Evolutionary conservation across 148 eudicot genomes (phyloP).

Genomic region (Fagopyrum esculentum): DNA sequence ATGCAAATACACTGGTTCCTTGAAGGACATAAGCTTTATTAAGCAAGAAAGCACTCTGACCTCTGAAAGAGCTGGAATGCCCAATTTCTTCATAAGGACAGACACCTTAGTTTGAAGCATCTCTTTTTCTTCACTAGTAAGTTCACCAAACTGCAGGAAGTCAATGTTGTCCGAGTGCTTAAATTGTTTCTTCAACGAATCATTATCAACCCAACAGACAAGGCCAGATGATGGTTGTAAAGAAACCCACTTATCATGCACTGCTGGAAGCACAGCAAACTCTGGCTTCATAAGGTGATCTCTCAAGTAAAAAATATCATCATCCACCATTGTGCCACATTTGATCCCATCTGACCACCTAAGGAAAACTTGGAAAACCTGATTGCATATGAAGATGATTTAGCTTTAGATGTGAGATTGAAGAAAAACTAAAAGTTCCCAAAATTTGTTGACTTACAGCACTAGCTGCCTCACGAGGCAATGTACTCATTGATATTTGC

Average conservation of each 20-base stretch:
- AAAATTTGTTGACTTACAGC: slow-evolving; percentile 30
- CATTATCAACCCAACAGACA: slow-evolving; percentile 88
- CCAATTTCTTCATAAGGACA: slow-evolving; percentile 44
- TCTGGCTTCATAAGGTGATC: slow-evolving; percentile 50
- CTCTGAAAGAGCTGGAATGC: slow-evolving; percentile 79
- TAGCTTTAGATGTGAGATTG: neutral
- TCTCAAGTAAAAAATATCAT: slow-evolving; percentile 56
- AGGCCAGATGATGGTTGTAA: slow-evolving; percentile 78
- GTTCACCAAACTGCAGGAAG: slow-evolving; percentile 68
- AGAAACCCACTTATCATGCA: slow-evolving; percentile 89
- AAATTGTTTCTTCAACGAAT: slow-evolving; percentile 66
- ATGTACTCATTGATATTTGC: slow-evolving; percentile 52
- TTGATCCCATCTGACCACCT: slow-evolving; percentile 65
- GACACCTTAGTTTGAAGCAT: slow-evolving; percentile 48
- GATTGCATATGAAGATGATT: neutral
- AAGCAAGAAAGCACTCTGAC: slow-evolving; percentile 32
- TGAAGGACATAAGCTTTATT: neutral
- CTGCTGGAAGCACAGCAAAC: slow-evolving; percentile 64
- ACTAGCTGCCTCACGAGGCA: slow-evolving; percentile 64
- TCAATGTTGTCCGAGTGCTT: slow-evolving; percentile 52
- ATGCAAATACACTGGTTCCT: slow-evolving; percentile 7
- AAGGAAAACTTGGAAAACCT: slow-evolving; percentile 76
- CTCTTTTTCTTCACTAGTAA: slow-evolving; percentile 44
- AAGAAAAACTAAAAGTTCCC: neutral
- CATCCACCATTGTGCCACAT: slow-evolving; percentile 51